These are phyloP conservation scores for Pyrenopolyporus hunteri DNA, from an alignment of 495 filamentous ascomycete species.

Conservation along the genomic window DNA sequence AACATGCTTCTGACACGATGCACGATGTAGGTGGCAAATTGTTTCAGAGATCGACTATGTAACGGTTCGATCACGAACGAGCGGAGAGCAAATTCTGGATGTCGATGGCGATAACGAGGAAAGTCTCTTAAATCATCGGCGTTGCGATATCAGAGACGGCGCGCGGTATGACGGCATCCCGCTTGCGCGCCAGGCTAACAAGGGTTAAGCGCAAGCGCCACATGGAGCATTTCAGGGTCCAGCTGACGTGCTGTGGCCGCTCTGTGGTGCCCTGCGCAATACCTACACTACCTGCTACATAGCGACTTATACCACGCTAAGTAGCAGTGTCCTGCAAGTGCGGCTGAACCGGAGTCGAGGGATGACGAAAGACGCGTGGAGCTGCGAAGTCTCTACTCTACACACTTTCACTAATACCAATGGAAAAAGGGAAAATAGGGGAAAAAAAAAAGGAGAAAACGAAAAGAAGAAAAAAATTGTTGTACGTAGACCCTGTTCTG, in stretches of 20 bases:
- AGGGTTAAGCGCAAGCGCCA: constrained; percentile 21
- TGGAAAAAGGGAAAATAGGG: background rate
- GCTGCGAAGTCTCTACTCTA: constrained; percentile 8
- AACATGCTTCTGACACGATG: constrained; percentile 11
- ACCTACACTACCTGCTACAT: too few relatives aligned
- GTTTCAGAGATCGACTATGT: constrained; percentile 13
- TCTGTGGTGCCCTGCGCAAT: background rate
- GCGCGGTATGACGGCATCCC: constrained; percentile 29
- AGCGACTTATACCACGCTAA: background rate
- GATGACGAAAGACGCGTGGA: constrained; percentile 24
- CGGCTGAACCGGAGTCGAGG: constrained; percentile 22
- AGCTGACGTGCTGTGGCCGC: constrained; percentile 10
- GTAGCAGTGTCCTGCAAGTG: background rate
- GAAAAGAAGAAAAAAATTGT: constrained; percentile 23
- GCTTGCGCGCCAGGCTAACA: constrained; percentile 10
- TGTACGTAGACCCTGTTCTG: constrained; percentile 23
- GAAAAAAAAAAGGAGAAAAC: background rate
- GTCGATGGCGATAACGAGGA: background rate
- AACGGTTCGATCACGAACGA: constrained; percentile 9
- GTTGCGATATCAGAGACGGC: background rate
- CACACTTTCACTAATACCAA: background rate
- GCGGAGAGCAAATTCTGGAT: constrained; percentile 4
- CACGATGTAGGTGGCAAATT: constrained; percentile 3
- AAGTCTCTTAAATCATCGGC: constrained; percentile 28
- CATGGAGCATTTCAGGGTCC: constrained; percentile 15